Base-by-base conservation (phyloP, 1,284 basidiomycete species). In the Bondarzewia mesenterica region DNA sequence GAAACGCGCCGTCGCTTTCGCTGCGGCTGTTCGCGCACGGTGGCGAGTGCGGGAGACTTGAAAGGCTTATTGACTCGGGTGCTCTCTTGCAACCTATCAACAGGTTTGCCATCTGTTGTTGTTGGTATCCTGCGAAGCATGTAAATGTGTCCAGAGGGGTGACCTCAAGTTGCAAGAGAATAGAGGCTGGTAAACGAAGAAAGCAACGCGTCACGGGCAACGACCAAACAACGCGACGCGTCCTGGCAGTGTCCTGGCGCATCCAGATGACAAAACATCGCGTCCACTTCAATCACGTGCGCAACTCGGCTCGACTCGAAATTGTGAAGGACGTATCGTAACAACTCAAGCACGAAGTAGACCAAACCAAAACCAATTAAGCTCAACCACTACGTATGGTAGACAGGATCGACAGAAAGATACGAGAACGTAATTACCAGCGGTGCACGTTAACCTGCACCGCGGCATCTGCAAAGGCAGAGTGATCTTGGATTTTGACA, bases 1-100 rank as follows among this genome's bases (percentile, higher is more conserved):
- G 85, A 89, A 16, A 90, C 81, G 15, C 84, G 80, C 60, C 89
- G 92, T 47, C 89, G 80, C 62, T 93, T 93, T 23, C 90, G 76
- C 50, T 76, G 72, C 0, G 85, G 85, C 54, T 87, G 78, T 7
- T 72, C 70, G 39, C 79, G 76, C 16, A 78, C 74, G n/a, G 68
- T 58, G 14, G 69, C 58, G 22, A 73, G 58, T 2, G 82, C 75
- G 3, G 89, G 90, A 3, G 82, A 71, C 60, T 89, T 90, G 74
- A 91, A 93, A 0, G 86, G 89, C 57, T 85, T 85, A 66, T 80
- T 83, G 41, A 89, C 66, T 38, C 85, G 76, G 18, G 67, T 70
- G 56, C 82, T 88, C 60, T 87, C 85, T 50, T 80, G 78, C 0
- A 85, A 72, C 54, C 80, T 69, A 55, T 85, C 79, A 5, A 87